Conservation (phyloP, 1,284 basidiomycete species). For the Puccinia triticina region DNA sequence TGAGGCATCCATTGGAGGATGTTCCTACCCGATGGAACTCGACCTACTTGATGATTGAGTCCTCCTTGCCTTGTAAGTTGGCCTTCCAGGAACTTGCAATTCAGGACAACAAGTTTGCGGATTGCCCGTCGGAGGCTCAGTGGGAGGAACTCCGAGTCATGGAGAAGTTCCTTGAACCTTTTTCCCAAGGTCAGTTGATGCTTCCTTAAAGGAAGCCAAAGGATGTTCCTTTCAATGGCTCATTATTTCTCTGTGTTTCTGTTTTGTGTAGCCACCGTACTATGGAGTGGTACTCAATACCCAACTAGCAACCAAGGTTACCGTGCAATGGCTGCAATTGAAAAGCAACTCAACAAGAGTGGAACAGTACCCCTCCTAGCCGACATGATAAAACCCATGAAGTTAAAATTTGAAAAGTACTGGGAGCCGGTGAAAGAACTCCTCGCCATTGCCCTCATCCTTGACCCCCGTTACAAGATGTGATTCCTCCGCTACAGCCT, state of each 20-base stretch:
- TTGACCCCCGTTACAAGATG: slow-evolving; percentile 15
- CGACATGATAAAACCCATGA: background rate
- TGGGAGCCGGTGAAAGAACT: background rate
- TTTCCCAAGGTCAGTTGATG: no score
- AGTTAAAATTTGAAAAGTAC: slow-evolving; percentile 2
- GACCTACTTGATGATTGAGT: no score
- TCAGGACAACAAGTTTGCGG: no score
- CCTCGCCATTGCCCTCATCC: background rate
- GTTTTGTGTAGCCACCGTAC: background rate
- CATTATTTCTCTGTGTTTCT: background rate
- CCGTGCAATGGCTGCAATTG: background rate
- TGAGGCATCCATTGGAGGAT: background rate
- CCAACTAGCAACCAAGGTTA: background rate
- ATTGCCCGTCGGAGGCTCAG: background rate
- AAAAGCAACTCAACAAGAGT: background rate
- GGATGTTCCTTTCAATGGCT: background rate
- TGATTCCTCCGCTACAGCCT: no score
- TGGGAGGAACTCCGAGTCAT: background rate
- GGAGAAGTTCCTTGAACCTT: slow-evolving; percentile 14
- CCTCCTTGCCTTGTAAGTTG: slow-evolving; percentile 1
- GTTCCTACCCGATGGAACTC: background rate
- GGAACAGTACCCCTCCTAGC: no score
- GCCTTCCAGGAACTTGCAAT: background rate
- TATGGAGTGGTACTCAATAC: no score
- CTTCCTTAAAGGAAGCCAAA: background rate